phyloP scores from a whole-genome alignment of 257 asterid genomes.

The Lantana camara region DNA sequence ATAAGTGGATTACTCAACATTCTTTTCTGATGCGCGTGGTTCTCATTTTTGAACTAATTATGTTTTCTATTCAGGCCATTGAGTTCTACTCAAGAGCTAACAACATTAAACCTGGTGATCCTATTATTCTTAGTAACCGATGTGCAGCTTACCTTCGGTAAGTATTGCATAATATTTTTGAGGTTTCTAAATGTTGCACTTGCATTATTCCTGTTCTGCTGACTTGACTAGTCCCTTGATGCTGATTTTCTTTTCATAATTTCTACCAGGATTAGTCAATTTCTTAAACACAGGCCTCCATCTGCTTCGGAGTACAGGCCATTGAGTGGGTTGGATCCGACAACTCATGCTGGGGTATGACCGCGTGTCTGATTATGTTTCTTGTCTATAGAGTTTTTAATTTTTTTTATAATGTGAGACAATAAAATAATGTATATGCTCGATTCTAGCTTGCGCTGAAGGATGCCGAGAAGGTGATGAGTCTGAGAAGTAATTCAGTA shows the following conservation, averaged over 20 bases:
- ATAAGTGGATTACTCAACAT: neutral
- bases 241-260: slow-evolving; percentile 16
- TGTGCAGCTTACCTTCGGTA: slow-evolving; percentile 89
- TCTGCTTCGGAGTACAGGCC: slow-evolving; percentile 81
- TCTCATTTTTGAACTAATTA: slow-evolving; percentile 16
- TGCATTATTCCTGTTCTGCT: neutral
- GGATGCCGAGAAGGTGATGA: slow-evolving; percentile 90
- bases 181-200: neutral
- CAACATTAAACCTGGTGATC: slow-evolving; percentile 73
- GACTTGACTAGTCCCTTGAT: slow-evolving; percentile 14
- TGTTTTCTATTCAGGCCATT: slow-evolving; percentile 59
- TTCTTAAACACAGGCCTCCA: slow-evolving; percentile 75
- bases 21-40: neutral
- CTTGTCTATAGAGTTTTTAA: slow-evolving; percentile 11
- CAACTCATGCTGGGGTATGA: slow-evolving; percentile 87
- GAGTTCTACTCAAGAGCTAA: slow-evolving; percentile 76
- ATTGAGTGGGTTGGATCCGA: slow-evolving; percentile 89
- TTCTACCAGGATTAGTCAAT: slow-evolving; percentile 65
- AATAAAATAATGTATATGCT: slow-evolving; percentile 10
- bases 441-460: slow-evolving; percentile 80
- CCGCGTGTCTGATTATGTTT: neutral
- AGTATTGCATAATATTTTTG: neutral
- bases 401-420: too few relatives aligned
- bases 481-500: slow-evolving; percentile 42
- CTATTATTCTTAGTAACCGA: slow-evolving; percentile 75